Evolutionary conservation across 2,329 filamentous ascomycete genomes (phyloP), one percentile per base, ranked within the genome.

Genomic region (Alternaria incomplexa): DNA sequence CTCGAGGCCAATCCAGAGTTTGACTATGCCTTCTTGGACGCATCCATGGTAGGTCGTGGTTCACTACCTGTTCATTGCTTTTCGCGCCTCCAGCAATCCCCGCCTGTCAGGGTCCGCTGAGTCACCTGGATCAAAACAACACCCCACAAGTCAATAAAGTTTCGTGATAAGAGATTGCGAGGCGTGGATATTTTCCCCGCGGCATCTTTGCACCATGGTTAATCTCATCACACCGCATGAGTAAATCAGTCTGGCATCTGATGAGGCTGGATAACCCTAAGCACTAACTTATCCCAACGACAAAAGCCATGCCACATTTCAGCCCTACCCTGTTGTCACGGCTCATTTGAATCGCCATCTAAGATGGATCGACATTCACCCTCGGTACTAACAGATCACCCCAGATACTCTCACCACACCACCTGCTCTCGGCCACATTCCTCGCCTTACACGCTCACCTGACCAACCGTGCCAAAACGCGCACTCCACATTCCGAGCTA

Each of bases 11-110:
- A 98, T 76, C 76, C 88, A 11, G 90, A 90, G 9, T 98, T 94
- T 73, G 93, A 98, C 80, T 98, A 98, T 84, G 93, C 94, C 32
- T 91, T 99, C 69, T 87, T 99, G 50, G 95, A 99, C 81, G 93
- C 93, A 20, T 89, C 88, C 48, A 88, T 92, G 78, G 90, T 94
- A 85, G 59, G 75, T 62, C 65, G 23, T 61, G 36, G 55, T 32
- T 50, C 60, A 13, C 45, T 58, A 56, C 48, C 56, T 32, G 51
- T 60, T 30, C 23, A n/a, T 60, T 56, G 47, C 57, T 48, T 60
- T 47, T 52, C 43, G 30, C 47, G 44, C 25, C 30, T 12, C 22
- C 13, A 23, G 17, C 36, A 22, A 30, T n/a, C 48, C 17, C n/a
- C 11, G 26, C 17, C 17, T 36, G 48, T 28, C 30, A 52, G 48